Percentiles rank a stretch among this genome's conserved stretches.
These are phyloP conservation scores for Ophiobolus disseminans DNA, from an alignment of 2,329 filamentous ascomycete genomes.

Conservation along the genomic window DNA sequence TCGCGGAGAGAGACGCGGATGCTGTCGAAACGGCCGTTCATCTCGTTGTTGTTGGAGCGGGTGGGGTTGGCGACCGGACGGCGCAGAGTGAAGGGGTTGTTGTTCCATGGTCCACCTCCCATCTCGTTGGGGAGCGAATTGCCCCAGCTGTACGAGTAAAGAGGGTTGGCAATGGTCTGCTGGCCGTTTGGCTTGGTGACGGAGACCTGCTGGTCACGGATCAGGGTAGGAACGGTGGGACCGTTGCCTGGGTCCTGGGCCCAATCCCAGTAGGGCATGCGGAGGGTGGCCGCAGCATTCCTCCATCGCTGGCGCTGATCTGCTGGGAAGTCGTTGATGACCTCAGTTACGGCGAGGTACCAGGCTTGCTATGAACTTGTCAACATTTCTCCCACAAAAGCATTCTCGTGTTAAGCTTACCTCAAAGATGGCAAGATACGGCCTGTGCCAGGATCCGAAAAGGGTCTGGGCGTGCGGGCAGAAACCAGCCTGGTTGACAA, in stretches of 20 bases:
- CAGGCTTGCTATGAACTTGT: slow-evolving; percentile 50
- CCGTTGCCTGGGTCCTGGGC: slow-evolving; percentile 47
- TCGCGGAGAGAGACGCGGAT: slow-evolving; percentile 44
- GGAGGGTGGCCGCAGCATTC: slow-evolving; percentile 50
- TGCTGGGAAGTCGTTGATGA: slow-evolving; percentile 52
- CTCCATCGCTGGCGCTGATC: slow-evolving; percentile 49
- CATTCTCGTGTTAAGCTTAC: slow-evolving; percentile 38
- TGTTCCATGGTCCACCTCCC: slow-evolving; percentile 44
- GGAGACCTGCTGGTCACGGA: slow-evolving; percentile 52
- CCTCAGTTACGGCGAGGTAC: slow-evolving; percentile 50
- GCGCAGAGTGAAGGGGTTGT: slow-evolving; percentile 40
- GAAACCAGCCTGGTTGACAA: slow-evolving; percentile 68
- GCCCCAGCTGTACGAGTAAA: slow-evolving; percentile 55
- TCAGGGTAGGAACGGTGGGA: slow-evolving; percentile 39
- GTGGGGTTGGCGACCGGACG: slow-evolving; percentile 42
- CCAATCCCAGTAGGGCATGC: slow-evolving; percentile 59
- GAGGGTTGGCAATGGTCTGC: slow-evolving; percentile 53
- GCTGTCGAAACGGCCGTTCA: slow-evolving; percentile 37
- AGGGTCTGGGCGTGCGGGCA: slow-evolving; percentile 78
- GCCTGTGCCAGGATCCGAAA: slow-evolving; percentile 84
- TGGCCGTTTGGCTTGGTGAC: slow-evolving; percentile 53
- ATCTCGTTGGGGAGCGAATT: slow-evolving; percentile 63
- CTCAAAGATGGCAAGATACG: slow-evolving; percentile 72
- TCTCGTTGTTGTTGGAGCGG: slow-evolving; percentile 48
- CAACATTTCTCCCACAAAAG: not conserved